phyloP scores from a whole-genome alignment of 208 protist genomes.

The Angomonas desouzai region DNA sequence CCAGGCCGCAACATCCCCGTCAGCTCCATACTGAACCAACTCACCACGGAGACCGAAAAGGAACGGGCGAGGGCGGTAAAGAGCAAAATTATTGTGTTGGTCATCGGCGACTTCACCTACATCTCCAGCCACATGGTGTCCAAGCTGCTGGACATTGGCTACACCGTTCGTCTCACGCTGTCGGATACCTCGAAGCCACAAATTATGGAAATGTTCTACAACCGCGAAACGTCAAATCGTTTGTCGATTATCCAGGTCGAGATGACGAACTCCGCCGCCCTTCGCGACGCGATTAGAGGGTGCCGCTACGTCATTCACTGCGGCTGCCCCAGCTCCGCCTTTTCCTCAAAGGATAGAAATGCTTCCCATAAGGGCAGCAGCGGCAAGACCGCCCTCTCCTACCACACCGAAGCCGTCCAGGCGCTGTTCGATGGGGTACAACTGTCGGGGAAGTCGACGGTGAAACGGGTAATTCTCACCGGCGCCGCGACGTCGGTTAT shows the following conservation, averaged over 20 bases:
- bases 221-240: slow-evolving; percentile 47
- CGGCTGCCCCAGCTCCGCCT: slow-evolving; percentile 46
- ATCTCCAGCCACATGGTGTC: slow-evolving; percentile 78
- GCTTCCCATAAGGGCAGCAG: slow-evolving; percentile 20
- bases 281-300: slow-evolving; percentile 72
- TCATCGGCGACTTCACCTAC: slow-evolving; percentile 85
- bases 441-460: slow-evolving; percentile 63
- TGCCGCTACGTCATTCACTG: slow-evolving; percentile 90
- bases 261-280: slow-evolving; percentile 67
- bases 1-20: slow-evolving; percentile 33
- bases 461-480: slow-evolving; percentile 84
- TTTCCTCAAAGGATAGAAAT: slow-evolving; percentile 5
- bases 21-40: slow-evolving; percentile 76
- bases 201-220: slow-evolving; percentile 73
- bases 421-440: slow-evolving; percentile 87
- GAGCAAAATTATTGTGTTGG: slow-evolving; percentile 81
- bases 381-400: slow-evolving; percentile 26
- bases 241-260: slow-evolving; percentile 66
- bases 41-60: slow-evolving; percentile 72
- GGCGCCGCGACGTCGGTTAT: slow-evolving; percentile 76
- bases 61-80: slow-evolving; percentile 62
- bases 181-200: slow-evolving; percentile 43
- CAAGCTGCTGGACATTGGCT: slow-evolving; percentile 81
- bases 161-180: slow-evolving; percentile 80
- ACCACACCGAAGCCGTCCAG: slow-evolving; percentile 70